Conservation (phyloP, 192 early-diverging fungal species). For the Podila clonocystis region DNA sequence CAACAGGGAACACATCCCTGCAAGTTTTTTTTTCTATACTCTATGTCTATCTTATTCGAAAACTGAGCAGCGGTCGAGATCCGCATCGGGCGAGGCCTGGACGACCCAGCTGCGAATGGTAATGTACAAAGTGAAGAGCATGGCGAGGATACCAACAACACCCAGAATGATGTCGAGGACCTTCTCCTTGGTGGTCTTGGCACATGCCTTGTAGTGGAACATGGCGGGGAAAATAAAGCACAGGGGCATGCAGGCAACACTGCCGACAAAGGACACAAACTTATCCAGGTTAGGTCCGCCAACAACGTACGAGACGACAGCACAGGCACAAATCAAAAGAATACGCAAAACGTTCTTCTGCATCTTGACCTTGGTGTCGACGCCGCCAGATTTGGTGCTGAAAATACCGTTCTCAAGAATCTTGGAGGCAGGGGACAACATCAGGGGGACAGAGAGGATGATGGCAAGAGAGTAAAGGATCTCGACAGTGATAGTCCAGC, state of each 20-base stretch:
- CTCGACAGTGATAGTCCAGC: conserved; percentile 72
- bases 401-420: conserved; percentile 85
- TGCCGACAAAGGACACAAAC: conserved; percentile 88
- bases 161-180: conserved; percentile 70
- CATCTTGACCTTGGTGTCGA: conserved; percentile 74
- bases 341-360: conserved; percentile 79
- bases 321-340: conserved; percentile 67
- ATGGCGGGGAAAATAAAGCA: conserved; percentile 89
- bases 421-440: conserved; percentile 86
- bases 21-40: neutral
- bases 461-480: conserved; percentile 89
- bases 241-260: conserved; percentile 75
- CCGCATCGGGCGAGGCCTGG: conserved; percentile 25
- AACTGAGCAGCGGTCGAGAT: conserved; percentile 23
- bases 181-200: conserved; percentile 57
- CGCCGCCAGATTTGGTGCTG: conserved; percentile 69
- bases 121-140: conserved; percentile 82
- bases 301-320: conserved; percentile 74
- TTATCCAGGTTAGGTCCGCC: conserved; percentile 80
- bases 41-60: neutral
- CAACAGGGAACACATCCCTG: neutral
- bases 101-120: conserved; percentile 65
- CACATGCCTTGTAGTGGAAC: conserved; percentile 78
- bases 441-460: conserved; percentile 86
- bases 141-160: conserved; percentile 72